Percentiles rank a stretch among this genome's conserved stretches.
Conservation (phyloP, 177 flowering plant genomes). For the Telopea speciosissima region DNA sequence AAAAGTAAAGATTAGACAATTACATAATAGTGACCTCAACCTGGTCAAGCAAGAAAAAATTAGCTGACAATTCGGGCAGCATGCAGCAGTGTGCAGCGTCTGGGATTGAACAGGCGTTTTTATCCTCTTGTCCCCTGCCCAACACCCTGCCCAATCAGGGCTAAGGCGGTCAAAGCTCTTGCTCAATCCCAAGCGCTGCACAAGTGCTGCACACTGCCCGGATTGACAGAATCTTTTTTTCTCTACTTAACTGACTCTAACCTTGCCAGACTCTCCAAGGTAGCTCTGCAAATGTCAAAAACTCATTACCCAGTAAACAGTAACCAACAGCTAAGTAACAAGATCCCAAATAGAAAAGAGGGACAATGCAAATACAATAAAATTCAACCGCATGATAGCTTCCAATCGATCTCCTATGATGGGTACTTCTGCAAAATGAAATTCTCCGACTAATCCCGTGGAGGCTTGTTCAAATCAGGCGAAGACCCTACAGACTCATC, state of each 20-base stretch:
- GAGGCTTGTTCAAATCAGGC: slow-evolving; percentile 40
- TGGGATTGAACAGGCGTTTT: too few species aligned
- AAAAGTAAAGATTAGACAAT: background rate
- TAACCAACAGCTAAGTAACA: background rate
- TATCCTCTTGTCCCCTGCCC: too few species aligned
- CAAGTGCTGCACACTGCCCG: too few species aligned
- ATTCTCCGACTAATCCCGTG: slow-evolving; percentile 36
- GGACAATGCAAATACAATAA: background rate
- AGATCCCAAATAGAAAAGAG: background rate
- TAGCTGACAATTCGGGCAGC: too few species aligned
- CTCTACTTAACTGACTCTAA: background rate
- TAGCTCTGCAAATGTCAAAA: slow-evolving; percentile 58
- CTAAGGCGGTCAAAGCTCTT: too few species aligned
- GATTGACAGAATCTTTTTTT: too few species aligned
- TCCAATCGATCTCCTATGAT: slow-evolving; percentile 84
- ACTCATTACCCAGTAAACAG: slow-evolving; percentile 42
- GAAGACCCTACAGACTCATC: slow-evolving; percentile 55
- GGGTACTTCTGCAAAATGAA: slow-evolving; percentile 57
- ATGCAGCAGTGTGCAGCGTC: too few species aligned
- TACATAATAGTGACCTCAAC: background rate
- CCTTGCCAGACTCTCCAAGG: background rate
- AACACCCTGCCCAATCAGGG: too few species aligned
- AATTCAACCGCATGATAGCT: slow-evolving; percentile 34
- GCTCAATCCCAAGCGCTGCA: too few species aligned
- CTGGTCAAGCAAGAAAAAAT: slow-evolving; percentile 34